These are phyloP conservation scores for Parvularia atlantis DNA, from an alignment of 78 protist genomes.

Conservation along the genomic window DNA sequence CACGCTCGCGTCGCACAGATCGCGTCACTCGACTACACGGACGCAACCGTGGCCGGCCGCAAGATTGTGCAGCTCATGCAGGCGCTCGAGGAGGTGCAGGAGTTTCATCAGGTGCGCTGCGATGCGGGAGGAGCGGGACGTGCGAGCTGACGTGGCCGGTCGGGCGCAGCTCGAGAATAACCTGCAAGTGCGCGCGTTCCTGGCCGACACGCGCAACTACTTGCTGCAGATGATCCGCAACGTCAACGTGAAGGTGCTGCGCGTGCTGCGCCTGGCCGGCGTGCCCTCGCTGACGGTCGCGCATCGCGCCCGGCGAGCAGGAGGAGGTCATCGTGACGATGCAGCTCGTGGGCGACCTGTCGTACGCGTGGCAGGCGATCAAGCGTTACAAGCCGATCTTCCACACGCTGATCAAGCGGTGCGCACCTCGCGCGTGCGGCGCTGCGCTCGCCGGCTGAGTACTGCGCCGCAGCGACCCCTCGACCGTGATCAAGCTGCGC, in stretches of 20 bases:
- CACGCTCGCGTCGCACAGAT: slow-evolving; percentile 30
- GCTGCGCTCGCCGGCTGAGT: neutral
- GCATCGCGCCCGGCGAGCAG: too few relatives aligned
- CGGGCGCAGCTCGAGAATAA: slow-evolving; percentile 58
- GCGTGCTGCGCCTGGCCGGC: slow-evolving; percentile 16
- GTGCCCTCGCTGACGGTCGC: neutral
- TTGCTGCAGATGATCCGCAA: slow-evolving; percentile 79
- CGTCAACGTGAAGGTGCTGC: slow-evolving; percentile 76
- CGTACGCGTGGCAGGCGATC: slow-evolving; percentile 86
- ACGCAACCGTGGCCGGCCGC: slow-evolving; percentile 71
- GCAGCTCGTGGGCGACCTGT: slow-evolving; percentile 62
- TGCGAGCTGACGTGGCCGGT: too few relatives aligned
- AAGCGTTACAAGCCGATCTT: slow-evolving; percentile 5
- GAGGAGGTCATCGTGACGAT: slow-evolving; percentile 29
- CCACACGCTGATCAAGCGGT: too few relatives aligned
- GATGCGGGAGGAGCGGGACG: too few relatives aligned
- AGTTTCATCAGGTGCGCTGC: slow-evolving; percentile 88
- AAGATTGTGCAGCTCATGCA: slow-evolving; percentile 73
- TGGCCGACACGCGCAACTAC: slow-evolving; percentile 60
- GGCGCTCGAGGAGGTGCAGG: slow-evolving; percentile 87
- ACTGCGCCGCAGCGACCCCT: slow-evolving; percentile 30
- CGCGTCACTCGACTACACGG: slow-evolving; percentile 48
- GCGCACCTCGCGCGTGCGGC: too few relatives aligned
- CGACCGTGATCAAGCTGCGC: slow-evolving; percentile 72
- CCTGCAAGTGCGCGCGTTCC: slow-evolving; percentile 74